A percentile compares a stretch with the other conserved stretches of the same genome.
phyloP scores from a whole-genome alignment of 1,284 basidiomycete species.

The Ustilago trichophora region DNA sequence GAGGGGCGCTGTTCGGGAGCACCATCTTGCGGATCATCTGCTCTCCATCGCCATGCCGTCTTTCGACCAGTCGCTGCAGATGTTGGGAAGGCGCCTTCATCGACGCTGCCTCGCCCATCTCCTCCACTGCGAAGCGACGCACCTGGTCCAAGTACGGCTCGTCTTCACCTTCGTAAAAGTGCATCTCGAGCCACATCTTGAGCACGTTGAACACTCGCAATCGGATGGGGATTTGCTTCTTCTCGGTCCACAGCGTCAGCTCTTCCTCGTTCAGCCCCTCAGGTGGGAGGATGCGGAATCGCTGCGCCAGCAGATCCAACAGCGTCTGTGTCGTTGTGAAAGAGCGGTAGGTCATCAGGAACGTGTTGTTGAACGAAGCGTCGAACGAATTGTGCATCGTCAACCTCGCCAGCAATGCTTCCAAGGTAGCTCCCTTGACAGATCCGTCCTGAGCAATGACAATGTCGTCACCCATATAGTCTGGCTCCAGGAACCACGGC shows the following conservation, averaged over 20 bases:
- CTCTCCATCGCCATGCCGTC: constrained; percentile 58
- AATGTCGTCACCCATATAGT: constrained; percentile 82
- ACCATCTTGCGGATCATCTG: constrained; percentile 60
- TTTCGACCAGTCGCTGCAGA: constrained; percentile 66
- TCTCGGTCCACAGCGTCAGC: constrained; percentile 80
- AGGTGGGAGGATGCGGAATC: constrained; percentile 84
- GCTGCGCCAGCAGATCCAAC: constrained; percentile 82
- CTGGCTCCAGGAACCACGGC: constrained; percentile 82
- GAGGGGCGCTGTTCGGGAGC: constrained; percentile 67
- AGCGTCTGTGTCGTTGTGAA: constrained; percentile 88
- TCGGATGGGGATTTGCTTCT: constrained; percentile 89
- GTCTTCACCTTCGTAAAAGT: constrained; percentile 67
- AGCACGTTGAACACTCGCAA: constrained; percentile 67
- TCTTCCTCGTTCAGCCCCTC: constrained; percentile 75
- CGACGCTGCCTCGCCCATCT: constrained; percentile 54
- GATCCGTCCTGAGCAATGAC: constrained; percentile 76
- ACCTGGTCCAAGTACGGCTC: constrained; percentile 65
- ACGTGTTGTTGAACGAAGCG: constrained; percentile 85
- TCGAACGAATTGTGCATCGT: constrained; percentile 80
- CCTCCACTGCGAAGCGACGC: constrained; percentile 63
- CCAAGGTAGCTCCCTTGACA: constrained; percentile 85
- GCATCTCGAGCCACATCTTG: constrained; percentile 68
- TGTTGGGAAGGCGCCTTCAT: constrained; percentile 60
- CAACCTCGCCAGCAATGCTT: constrained; percentile 84
- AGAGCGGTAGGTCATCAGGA: constrained; percentile 96